A percentile compares a stretch with the other conserved stretches of the same genome.
Conservation (phyloP, 805 yeast species). For the Candida insectalens region DNA sequence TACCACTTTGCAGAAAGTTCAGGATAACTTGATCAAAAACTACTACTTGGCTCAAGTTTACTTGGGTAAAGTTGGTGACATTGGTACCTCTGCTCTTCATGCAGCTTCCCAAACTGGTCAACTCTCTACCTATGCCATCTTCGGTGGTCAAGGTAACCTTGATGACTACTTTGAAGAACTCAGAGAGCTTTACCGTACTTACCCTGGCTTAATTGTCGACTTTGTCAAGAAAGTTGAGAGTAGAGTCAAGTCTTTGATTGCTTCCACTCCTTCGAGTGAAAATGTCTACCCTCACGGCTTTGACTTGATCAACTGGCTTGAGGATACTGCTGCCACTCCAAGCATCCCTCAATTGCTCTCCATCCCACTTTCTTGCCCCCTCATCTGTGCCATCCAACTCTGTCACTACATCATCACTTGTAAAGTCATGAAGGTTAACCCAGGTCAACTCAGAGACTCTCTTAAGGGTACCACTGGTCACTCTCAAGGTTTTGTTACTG, state of each 20-base stretch:
- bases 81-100: slow-evolving; percentile 32
- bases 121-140: slow-evolving; percentile 71
- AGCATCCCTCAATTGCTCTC: slow-evolving; percentile 78
- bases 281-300: slow-evolving; percentile 92
- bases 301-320: slow-evolving; percentile 81
- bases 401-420: slow-evolving; percentile 88
- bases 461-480: slow-evolving; percentile 80
- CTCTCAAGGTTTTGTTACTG: slow-evolving; percentile 87
- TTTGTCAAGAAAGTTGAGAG: slow-evolving; percentile 62
- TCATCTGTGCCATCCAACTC: slow-evolving; percentile 91
- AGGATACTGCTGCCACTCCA: slow-evolving; percentile 78
- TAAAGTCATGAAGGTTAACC: slow-evolving; percentile 73
- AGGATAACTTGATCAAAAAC: slow-evolving; percentile 59
- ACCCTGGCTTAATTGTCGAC: slow-evolving; percentile 65
- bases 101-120: slow-evolving; percentile 48
- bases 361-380: slow-evolving; percentile 94
- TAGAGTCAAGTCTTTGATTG: slow-evolving; percentile 57
- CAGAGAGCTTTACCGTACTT: slow-evolving; percentile 70
- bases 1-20: slow-evolving; percentile 64
- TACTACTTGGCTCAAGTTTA: slow-evolving; percentile 43
- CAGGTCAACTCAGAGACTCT: slow-evolving; percentile 72
- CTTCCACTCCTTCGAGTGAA: slow-evolving; percentile 66
- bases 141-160: slow-evolving; percentile 98
- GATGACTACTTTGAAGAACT: slow-evolving; percentile 97
- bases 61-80: slow-evolving; percentile 19